phyloP scores from a whole-genome alignment of 306 rosid genomes.

The Acmispon strigosus region DNA sequence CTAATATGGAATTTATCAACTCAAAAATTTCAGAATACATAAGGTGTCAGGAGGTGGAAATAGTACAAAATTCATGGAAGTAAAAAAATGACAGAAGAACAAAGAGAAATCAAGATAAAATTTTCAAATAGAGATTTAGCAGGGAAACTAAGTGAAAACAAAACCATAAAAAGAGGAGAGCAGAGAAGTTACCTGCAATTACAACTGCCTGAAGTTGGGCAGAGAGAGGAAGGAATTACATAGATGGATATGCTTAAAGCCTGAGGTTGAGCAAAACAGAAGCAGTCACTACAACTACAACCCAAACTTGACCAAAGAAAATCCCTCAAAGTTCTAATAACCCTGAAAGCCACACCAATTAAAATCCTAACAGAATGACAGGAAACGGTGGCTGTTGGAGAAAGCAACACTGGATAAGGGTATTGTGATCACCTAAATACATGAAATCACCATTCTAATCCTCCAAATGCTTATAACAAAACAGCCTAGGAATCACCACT shows the following conservation, averaged over 20 bases:
- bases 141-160: not conserved
- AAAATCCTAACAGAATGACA: not conserved
- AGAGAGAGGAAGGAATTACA: not conserved
- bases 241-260: not conserved
- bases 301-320: not conserved
- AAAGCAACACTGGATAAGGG: not conserved
- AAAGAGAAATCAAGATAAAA: not conserved
- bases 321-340: not conserved
- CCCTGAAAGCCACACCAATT: not conserved
- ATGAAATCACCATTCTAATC: not conserved
- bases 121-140: not conserved
- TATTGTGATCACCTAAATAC: not conserved
- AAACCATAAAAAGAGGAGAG: not conserved
- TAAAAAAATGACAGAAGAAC: not conserved
- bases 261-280: not conserved
- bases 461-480: not conserved
- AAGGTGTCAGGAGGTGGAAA: not conserved
- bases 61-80: not conserved
- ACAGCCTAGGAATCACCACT: not conserved
- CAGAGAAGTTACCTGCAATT: not conserved
- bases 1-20: not conserved
- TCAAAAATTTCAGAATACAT: not conserved
- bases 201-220: not conserved
- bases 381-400: not conserved
- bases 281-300: not conserved